Base-by-base conservation (phyloP, 176 grass and related monocot species). In the Canna indica region DNA sequence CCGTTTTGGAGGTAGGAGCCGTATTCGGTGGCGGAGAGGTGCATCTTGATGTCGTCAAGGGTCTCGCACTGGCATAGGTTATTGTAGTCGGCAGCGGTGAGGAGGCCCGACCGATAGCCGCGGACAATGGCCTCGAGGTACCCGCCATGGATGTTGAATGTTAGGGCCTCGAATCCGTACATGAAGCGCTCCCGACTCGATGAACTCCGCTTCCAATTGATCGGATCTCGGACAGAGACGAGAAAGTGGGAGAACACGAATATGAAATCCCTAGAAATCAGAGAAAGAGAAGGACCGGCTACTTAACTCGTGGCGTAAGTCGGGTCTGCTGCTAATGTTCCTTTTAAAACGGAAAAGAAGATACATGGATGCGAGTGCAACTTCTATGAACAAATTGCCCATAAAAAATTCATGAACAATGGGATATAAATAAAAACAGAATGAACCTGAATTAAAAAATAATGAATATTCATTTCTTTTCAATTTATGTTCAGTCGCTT, bases 1-100 rank as follows among this genome's bases (percentile, higher is more conserved):
- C 94, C 94, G 61, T 99, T 93, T 76, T 99, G 94, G 53, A 99
- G 84, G 78, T 88, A 99, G 45, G 86, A 78, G 9, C 84, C 90
- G 75, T 99, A 99, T 53, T 99, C 94, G 26, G 94, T 99, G 75
- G 94, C 90, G 50, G 94, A 78, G 77, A 99, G 89, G 69, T 93
- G 90, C 90, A 93, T 99, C 94, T 93, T 99, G 76, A 99, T 60
- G 83, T 99, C 94, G 50, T 99, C 94, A 47, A 99, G 86, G 75
- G 73, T 90, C 76, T 99, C 94, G 84, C 94, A 99, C 86, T 90
- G 94, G 84, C 90, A 99, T 63, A 99, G 84, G 50, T 99, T 99
- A 80, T 93, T 99, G 84, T 90, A 99, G 79, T 99, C 94, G 3
- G 94, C 82, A 26, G 84, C 82, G 65, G 82, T 93, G 84, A 99